Evolutionary conservation across 768 basidiomycete species (phyloP).

Genomic region (Mycena galericulata): DNA sequence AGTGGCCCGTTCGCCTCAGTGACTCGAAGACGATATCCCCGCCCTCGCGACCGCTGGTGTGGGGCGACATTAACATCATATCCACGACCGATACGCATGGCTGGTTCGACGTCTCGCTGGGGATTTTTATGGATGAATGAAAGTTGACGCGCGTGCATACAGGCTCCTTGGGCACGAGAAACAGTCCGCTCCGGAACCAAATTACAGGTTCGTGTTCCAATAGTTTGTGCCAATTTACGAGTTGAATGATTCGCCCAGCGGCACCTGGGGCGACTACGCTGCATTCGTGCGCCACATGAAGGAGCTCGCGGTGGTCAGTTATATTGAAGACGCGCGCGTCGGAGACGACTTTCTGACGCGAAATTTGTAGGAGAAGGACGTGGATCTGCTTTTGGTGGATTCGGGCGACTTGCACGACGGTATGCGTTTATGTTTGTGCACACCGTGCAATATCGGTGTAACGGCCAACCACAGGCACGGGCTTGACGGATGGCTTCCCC

Average conservation of each 20-base stretch:
- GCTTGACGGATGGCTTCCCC: conserved; percentile 81
- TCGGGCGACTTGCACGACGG: conserved; percentile 84
- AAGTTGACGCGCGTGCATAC: not conserved
- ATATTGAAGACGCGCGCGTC: not conserved
- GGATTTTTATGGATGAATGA: not conserved
- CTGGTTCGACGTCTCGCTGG: not conserved
- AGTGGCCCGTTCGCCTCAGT: not conserved
- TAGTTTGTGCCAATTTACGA: not conserved
- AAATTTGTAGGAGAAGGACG: conserved; percentile 66
- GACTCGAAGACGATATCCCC: conserved; percentile 40
- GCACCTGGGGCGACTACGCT: conserved; percentile 82
- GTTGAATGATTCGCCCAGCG: conserved; percentile 43
- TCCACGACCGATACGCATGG: conserved; percentile 79
- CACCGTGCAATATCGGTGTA: not conserved
- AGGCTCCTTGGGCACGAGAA: conserved; percentile 89
- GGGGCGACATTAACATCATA: conserved; percentile 92
- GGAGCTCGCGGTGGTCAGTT: conserved; percentile 61
- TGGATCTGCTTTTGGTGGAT: conserved; percentile 87
- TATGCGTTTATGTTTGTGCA: conserved; percentile 20
- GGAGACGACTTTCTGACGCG: not conserved
- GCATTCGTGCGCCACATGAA: conserved; percentile 90
- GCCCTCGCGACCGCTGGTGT: conserved; percentile 77
- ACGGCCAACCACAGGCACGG: conserved; percentile 64
- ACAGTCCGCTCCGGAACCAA: conserved; percentile 75
- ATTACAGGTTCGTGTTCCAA: conserved; percentile 62